Percentiles rank a stretch among this genome's conserved stretches.
Evolutionary conservation across 2,329 filamentous ascomycete genomes (phyloP).

Genomic region (Aspergillus sp.): DNA sequence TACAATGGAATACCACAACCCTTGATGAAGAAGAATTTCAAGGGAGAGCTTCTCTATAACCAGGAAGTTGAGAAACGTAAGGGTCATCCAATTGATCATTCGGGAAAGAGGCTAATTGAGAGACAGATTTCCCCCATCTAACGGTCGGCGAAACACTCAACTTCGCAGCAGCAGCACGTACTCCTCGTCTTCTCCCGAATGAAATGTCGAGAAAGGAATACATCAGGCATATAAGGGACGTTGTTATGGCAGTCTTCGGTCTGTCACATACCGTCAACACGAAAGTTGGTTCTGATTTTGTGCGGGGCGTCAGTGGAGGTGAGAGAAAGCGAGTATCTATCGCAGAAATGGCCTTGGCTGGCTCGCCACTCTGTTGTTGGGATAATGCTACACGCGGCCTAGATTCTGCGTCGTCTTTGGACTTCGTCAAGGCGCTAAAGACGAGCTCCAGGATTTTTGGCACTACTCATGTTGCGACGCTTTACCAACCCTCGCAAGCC

Average conservation of each 20-base stretch:
- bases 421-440: slow-evolving; percentile 58
- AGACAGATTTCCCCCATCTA: slow-evolving; percentile 55
- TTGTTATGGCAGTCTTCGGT: too few relatives aligned
- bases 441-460: slow-evolving; percentile 53
- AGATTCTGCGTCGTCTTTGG: slow-evolving; percentile 59
- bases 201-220: slow-evolving; percentile 41
- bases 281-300: slow-evolving; percentile 57
- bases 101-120: neutral
- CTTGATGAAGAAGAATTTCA: slow-evolving; percentile 68
- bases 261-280: slow-evolving; percentile 46
- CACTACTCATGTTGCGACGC: slow-evolving; percentile 56
- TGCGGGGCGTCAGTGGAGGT: slow-evolving; percentile 63
- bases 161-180: slow-evolving; percentile 57
- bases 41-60: slow-evolving; percentile 43
- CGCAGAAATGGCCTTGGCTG: slow-evolving; percentile 38
- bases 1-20: slow-evolving; percentile 68
- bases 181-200: slow-evolving; percentile 46
- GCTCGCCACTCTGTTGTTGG: slow-evolving; percentile 43
- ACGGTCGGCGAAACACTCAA: slow-evolving; percentile 60
- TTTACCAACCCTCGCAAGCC: slow-evolving; percentile 57
- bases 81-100: neutral
- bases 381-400: slow-evolving; percentile 55
- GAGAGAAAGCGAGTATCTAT: slow-evolving; percentile 61
- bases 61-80: slow-evolving; percentile 45
- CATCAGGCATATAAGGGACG: too few relatives aligned